Percentiles rank a stretch among this genome's conserved stretches.
Conservation (phyloP, 1,284 basidiomycete genomes). For the Ceratobasidium sp. region DNA sequence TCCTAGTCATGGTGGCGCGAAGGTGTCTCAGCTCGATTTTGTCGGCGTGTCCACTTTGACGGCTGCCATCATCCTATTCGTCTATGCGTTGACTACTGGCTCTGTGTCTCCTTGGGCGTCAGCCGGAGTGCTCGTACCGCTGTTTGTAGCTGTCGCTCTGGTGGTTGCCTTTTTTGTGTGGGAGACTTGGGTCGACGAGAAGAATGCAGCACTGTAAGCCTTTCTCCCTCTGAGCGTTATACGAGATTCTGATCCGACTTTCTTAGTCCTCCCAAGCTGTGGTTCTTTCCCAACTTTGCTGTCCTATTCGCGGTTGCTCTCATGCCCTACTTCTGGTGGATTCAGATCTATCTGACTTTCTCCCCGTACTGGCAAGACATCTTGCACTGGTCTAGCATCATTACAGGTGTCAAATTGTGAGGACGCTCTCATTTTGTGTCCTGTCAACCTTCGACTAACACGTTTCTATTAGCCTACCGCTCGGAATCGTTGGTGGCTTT, state of each 20-base stretch:
- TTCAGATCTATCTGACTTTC: too few relatives aligned
- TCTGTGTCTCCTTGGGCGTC: slow-evolving; percentile 63
- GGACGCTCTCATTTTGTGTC: background rate
- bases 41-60: slow-evolving; percentile 57
- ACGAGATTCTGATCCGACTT: background rate
- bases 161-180: slow-evolving; percentile 61
- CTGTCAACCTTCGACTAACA: background rate
- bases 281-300: too few relatives aligned
- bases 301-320: too few relatives aligned
- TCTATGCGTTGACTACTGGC: slow-evolving; percentile 66
- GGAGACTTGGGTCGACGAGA: slow-evolving; percentile 60
- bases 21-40: slow-evolving; percentile 54
- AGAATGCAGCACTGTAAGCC: slow-evolving; percentile 60
- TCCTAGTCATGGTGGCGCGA: slow-evolving; percentile 42
- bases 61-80: slow-evolving; percentile 62
- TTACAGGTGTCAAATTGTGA: slow-evolving; percentile 38
- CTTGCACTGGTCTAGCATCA: slow-evolving; percentile 35
- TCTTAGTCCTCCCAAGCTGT: too few relatives aligned
- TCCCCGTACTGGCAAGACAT: too few relatives aligned
- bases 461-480: slow-evolving; percentile 7
- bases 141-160: slow-evolving; percentile 61
- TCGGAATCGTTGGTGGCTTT: slow-evolving; percentile 50
- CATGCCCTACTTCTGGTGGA: too few relatives aligned
- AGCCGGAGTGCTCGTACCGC: slow-evolving; percentile 61
- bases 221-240: slow-evolving; percentile 18